Base-by-base conservation (phyloP, 2,329 filamentous ascomycete species). In the Sporothrix pseudoabietina region DNA sequence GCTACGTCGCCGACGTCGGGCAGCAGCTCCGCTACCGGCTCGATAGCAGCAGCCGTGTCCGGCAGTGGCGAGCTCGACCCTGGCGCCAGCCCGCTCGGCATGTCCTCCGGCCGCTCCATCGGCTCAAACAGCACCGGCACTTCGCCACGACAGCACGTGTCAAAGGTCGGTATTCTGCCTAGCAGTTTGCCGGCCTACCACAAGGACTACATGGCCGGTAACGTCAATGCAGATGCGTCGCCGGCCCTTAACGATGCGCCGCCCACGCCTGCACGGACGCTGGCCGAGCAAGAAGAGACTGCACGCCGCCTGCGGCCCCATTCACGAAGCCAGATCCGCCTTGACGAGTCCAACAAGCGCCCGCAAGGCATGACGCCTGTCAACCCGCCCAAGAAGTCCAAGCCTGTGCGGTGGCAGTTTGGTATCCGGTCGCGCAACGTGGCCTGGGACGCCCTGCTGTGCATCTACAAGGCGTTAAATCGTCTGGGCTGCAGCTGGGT, bases 331-430 rank as follows among this genome's bases (percentile, higher is more conserved):
- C 87, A 92, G 72, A 82, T 92, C 35, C 89, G 90, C 71, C 82
- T 94, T 2, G 91, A 95, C 76, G 90, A 88, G 79, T 86, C 82
- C 73, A 87, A 79, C 79, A 88, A 83, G 76, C 85, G 88, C 52
- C 89, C 89, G 3, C 87, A 89, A 73, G 85, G 86, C 26, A 86
- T 91, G 83, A 91, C 89, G 2, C 89, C 88, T 0, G 87, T 90
- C 66, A 83, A 85, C 70, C 88, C 90, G 2, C 81, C 85, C 3
- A 94, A 92, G 84, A 94, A 93, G 81, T 83, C 86, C 5, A 94
- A 93, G 79, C 92, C 92, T 0, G 93, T 94, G 19, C 93, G 95
- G 77, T 99, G 96, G 96, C 96, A 99, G 80, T 99, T 99, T 80
- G 96, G 96, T 73, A 99, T 99, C 75, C 89, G 96, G 52, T 97